A percentile compares a stretch with the other conserved stretches of the same genome.
Conservation (phyloP, 768 basidiomycete species). For the Dacryopinax spathularia region DNA sequence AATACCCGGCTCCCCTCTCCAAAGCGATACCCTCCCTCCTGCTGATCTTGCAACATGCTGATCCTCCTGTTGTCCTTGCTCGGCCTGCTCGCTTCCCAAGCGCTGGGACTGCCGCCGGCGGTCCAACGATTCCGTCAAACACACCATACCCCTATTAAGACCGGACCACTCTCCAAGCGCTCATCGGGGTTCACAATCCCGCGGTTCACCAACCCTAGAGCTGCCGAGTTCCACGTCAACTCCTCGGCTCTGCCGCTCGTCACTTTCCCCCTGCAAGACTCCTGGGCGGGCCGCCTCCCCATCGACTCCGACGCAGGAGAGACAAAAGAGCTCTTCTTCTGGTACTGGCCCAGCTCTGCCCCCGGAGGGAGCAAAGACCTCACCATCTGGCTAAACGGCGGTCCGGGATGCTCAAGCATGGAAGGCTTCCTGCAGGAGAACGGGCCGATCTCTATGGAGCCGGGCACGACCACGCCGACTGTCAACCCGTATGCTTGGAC, state of each 20-base stretch:
- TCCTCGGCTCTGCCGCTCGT: constrained; percentile 1
- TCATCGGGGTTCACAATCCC: no score
- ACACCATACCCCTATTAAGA: no score
- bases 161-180: no score
- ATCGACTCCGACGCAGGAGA: neutral
- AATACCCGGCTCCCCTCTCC: no score
- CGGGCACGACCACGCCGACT: neutral
- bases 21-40: no score
- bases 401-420: neutral
- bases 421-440: neutral
- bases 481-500: neutral
- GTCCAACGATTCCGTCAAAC: neutral
- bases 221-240: constrained; percentile 8
- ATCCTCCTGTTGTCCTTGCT: neutral
- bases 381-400: constrained; percentile 8
- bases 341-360: constrained; percentile 3
- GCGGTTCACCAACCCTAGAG: neutral
- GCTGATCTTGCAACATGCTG: no score
- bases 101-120: neutral
- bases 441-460: neutral
- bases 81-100: neutral
- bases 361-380: neutral
- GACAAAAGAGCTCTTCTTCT: constrained; percentile 9
- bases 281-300: constrained; percentile 6
- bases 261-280: constrained; percentile 1